Base-by-base conservation (phyloP, 1,284 basidiomycete species). In the Anthracocystis walkeri region DNA sequence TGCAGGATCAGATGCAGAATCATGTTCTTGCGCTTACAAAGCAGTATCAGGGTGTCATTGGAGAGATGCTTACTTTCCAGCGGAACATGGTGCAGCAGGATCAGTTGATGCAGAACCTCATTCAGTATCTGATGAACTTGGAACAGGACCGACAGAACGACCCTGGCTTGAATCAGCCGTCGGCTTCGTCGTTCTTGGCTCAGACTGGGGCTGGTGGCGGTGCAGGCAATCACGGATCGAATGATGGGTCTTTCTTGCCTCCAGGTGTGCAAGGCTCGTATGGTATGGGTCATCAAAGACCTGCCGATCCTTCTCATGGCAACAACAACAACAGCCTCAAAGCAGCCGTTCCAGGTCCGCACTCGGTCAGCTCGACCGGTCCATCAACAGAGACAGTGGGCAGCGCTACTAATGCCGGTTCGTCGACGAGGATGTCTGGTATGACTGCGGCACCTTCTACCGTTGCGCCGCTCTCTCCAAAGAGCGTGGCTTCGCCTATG, bases 61-160 rank as follows among this genome's bases (percentile, higher is more conserved):
- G 89, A 67, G 92, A 94, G 86, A 91, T 95, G 89, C 91, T 92
- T 76, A 90, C 90, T 57, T 92, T 93, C 82, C 93, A 94, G 86
- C 87, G 91, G 65, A 92, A 91, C 78, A 91, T 93, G 89, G 91
- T 92, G 33, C 91, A 92, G 85, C 93, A 94, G 87, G 93, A 95
- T 76, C 90, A 90, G 55, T 86, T 94, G 66, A 92, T 94, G 90
- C 92, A 93, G 86, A 90, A 90, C 76, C 86, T 94, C 70, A 91
- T 94, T 77, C 90, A 91, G 77, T 92, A 93, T 85, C 91, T 93
- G 84, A 87, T 93, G 80, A 90, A 91, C 29, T 41, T 75, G 12
- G 74, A 78, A 53, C 67, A 71, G 27, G 68, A 72, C 52, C 64
- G 67, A 44, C 41, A 29, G 12, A 29, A 41, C 38, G 61, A 67